These are phyloP conservation scores for Zymoseptoria tritici DNA, from an alignment of 2,329 filamentous ascomycete species.

Conservation along the genomic window DNA sequence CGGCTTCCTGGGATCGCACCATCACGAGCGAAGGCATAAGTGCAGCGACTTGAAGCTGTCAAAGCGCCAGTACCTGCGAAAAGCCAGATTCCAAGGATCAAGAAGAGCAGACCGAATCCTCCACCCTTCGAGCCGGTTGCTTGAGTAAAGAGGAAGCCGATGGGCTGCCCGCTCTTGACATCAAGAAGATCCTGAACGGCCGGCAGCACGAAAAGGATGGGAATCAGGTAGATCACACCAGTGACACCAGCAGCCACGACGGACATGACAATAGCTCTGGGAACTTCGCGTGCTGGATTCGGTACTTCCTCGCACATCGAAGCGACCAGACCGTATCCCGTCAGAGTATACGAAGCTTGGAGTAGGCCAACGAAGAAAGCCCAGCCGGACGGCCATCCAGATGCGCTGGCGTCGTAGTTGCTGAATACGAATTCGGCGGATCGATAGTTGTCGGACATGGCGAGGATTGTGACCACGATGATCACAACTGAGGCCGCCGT, in stretches of 20 bases:
- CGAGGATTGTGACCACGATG: slow-evolving; percentile 58
- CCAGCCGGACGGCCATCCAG: slow-evolving; percentile 63
- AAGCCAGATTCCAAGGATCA: slow-evolving; percentile 68
- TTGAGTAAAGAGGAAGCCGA: slow-evolving; percentile 67
- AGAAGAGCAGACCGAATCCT: slow-evolving; percentile 67
- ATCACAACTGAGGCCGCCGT: slow-evolving; percentile 59
- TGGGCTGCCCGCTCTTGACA: slow-evolving; percentile 66
- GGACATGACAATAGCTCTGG: slow-evolving; percentile 62
- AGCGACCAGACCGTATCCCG: slow-evolving; percentile 64
- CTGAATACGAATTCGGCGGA: slow-evolving; percentile 59
- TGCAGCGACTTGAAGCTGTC: slow-evolving; percentile 64
- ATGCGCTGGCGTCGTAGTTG: slow-evolving; percentile 58
- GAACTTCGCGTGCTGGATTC: slow-evolving; percentile 60
- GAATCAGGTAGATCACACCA: slow-evolving; percentile 61
- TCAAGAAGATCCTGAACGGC: slow-evolving; percentile 55
- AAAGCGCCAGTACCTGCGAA: slow-evolving; percentile 70
- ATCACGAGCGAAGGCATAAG: slow-evolving; percentile 66
- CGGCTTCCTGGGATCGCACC: slow-evolving; percentile 51
- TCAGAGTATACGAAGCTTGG: slow-evolving; percentile 56
- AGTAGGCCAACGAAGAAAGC: slow-evolving; percentile 65
- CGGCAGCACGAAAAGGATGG: slow-evolving; percentile 68
- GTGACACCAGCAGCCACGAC: slow-evolving; percentile 61
- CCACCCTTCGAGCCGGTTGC: slow-evolving; percentile 65
- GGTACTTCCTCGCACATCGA: slow-evolving; percentile 68
- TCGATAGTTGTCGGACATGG: slow-evolving; percentile 51